phyloP scores from a whole-genome alignment of 2,329 filamentous ascomycete genomes.

The Massarina eburnea region DNA sequence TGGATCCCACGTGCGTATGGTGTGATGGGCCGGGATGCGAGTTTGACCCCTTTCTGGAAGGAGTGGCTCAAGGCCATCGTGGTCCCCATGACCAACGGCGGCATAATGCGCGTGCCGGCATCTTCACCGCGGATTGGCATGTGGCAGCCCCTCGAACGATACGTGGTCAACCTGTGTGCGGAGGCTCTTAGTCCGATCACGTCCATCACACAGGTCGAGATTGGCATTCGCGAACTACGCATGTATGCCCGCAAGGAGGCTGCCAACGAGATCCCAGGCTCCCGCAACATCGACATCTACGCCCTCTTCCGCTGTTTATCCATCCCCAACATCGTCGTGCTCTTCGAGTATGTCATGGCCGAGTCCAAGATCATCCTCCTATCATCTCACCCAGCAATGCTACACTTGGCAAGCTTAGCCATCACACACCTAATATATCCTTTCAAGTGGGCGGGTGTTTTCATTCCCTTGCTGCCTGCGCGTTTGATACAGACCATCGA shows the following conservation, averaged over 20 bases:
- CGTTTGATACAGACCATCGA: slow-evolving; percentile 87
- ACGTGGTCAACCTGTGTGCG: slow-evolving; percentile 94
- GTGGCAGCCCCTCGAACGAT: slow-evolving; percentile 95
- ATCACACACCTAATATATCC: slow-evolving; percentile 84
- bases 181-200: slow-evolving; percentile 90
- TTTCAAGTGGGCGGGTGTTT: slow-evolving; percentile 88
- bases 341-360: slow-evolving; percentile 90
- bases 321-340: slow-evolving; percentile 85
- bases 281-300: slow-evolving; percentile 88
- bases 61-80: slow-evolving; percentile 93
- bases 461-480: slow-evolving; percentile 88
- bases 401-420: slow-evolving; percentile 90
- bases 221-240: slow-evolving; percentile 84
- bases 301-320: slow-evolving; percentile 88
- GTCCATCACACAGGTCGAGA: slow-evolving; percentile 93
- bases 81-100: slow-evolving; percentile 94
- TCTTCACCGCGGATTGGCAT: slow-evolving; percentile 88
- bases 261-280: slow-evolving; percentile 87
- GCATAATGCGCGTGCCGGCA: slow-evolving; percentile 76
- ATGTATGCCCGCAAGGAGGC: slow-evolving; percentile 94
- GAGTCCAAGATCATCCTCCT: slow-evolving; percentile 96
- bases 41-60: slow-evolving; percentile 92
- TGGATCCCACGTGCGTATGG: slow-evolving; percentile 96
- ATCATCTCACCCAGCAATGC: slow-evolving; percentile 94
- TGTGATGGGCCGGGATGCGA: slow-evolving; percentile 80